Base-by-base conservation (phyloP, 495 filamentous ascomycete genomes). In the Lophiostoma macrostomum region DNA sequence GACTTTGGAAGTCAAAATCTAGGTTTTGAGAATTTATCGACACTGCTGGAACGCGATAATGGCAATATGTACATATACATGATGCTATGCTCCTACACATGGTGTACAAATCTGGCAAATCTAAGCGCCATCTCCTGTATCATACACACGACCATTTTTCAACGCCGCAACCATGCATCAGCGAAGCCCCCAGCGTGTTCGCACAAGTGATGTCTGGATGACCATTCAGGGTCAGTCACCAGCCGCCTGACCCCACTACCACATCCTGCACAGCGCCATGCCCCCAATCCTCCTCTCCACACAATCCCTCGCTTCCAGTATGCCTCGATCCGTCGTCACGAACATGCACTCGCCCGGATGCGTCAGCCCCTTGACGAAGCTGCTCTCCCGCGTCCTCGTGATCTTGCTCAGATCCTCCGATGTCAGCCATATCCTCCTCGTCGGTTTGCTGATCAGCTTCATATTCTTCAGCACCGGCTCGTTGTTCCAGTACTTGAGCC, bases 401-500 rank as follows among this genome's bases (percentile, higher is more conserved):
- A 98, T 71, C 28, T 69, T 66, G 19, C 76, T 76, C 34, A 97
- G 66, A 10, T 78, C 78, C 36, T 68, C 48, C 18, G 83, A 69
- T 36, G 80, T 73, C 60, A 91, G 77, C 62, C 74, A 83, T 43
- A 95, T 74, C 60, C 80, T 69, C 61, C 85, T 78, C 64, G 77
- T 95, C 8, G 91, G 88, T 66, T 85, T 93, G 62, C 79, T 84
- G 37, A 95, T 73, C 71, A 90, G 70, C 24, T 60, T 59, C 69
- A 95, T 78, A 62, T 81, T 74, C 27, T 76, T 77, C 49, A 98
- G 64, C 41, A 98, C 93, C 2, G 94, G 88, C 66, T 87, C 73
- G 64, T 88, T 88, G 63, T 90, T 82, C 80, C 79, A 90, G 75
- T 98, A 98, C 74, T 97, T 97, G 62, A 97, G 70, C 7, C 90